phyloP scores from a whole-genome alignment of 441 rosid species.

The Erodium texanum region DNA sequence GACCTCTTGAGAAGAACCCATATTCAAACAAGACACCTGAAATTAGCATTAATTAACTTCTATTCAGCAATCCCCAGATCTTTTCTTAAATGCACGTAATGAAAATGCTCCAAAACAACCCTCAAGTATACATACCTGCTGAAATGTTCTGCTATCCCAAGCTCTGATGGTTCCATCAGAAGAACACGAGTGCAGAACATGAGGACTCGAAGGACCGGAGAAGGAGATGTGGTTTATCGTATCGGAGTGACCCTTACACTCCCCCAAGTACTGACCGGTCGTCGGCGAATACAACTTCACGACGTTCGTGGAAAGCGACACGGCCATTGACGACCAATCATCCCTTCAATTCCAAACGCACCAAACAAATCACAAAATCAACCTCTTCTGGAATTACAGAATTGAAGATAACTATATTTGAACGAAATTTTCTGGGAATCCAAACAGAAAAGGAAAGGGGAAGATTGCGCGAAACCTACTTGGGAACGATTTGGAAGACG shows the following conservation, averaged over 20 bases:
- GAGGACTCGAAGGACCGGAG: conserved; percentile 47
- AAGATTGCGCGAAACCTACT: conserved; percentile 26
- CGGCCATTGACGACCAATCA: conserved; percentile 85
- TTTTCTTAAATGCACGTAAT: background rate
- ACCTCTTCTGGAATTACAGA: no score
- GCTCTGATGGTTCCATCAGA: conserved; percentile 73
- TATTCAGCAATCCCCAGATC: background rate
- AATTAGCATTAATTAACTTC: background rate
- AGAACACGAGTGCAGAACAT: conserved; percentile 68
- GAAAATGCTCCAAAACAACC: no score
- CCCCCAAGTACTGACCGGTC: conserved; percentile 80
- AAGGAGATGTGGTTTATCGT: conserved; percentile 66
- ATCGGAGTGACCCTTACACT: conserved; percentile 62
- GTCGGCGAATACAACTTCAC: conserved; percentile 78
- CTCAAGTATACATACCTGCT: conserved; percentile 34
- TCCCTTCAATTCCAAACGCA: conserved; percentile 18
- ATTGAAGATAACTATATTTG: background rate
- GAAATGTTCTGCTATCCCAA: conserved; percentile 81
- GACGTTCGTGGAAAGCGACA: conserved; percentile 64
- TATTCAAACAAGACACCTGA: conserved; percentile 53
- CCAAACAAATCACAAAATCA: background rate
- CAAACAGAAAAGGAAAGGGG: conserved; percentile 11
- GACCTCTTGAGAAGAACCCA: conserved; percentile 47
- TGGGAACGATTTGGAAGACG: conserved; percentile 75
- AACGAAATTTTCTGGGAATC: background rate